Conservation (phyloP, 345 rosid genomes). For the Arabidopsis suecica region DNA sequence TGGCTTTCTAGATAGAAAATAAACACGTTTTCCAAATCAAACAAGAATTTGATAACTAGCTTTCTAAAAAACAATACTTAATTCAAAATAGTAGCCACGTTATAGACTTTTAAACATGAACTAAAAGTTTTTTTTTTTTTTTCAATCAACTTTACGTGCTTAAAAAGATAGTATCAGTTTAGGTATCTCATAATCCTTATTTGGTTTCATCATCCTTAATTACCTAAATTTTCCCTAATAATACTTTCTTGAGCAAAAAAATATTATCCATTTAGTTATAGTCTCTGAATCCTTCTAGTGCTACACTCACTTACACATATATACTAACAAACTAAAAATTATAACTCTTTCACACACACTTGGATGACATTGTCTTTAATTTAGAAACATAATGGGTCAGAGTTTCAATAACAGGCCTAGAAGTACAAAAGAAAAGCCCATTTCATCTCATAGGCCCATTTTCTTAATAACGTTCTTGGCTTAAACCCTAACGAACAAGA, state of each 20-base stretch:
- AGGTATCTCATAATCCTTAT: constrained; percentile 1
- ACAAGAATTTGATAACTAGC: constrained; percentile 5
- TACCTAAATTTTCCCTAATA: constrained; percentile 17
- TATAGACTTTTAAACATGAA: constrained; percentile 19
- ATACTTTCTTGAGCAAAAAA: not conserved
- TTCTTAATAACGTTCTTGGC: not conserved
- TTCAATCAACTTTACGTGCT: constrained; percentile 1
- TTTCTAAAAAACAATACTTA: constrained; percentile 4
- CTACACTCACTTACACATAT: not conserved
- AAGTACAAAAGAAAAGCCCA: not conserved
- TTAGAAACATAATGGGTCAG: not conserved
- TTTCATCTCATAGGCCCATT: not conserved
- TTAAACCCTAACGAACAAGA: constrained; percentile 11
- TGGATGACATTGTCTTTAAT: not conserved
- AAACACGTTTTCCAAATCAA: constrained; percentile 14
- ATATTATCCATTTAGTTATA: not conserved
- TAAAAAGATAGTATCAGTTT: not conserved
- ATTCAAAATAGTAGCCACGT: constrained; percentile 16
- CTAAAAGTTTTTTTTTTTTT: not conserved
- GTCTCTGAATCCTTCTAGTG: not conserved
- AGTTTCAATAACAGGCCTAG: not conserved
- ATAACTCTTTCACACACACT: not conserved
- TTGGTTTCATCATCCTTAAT: not conserved
- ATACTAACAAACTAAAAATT: not conserved
- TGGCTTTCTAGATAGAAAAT: not conserved